Evolutionary conservation across 1,284 basidiomycete genomes (phyloP).

Genomic region (Tetrapyrgos nigripes): DNA sequence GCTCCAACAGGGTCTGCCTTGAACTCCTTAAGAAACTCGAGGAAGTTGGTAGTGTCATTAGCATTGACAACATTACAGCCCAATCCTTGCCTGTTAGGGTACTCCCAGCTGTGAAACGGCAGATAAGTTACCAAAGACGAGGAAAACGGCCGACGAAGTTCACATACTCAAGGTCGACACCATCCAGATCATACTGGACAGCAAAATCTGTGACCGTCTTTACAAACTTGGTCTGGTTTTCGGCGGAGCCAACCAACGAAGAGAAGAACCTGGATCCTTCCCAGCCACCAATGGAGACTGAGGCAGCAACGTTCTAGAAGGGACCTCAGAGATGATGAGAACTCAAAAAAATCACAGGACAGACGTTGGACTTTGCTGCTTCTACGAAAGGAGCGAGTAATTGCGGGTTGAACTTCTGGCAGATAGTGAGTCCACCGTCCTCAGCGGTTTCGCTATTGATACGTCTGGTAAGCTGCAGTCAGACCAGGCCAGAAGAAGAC

Average conservation of each 20-base stretch:
- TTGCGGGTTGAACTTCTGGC: conserved; percentile 35
- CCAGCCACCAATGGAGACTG: conserved; percentile 87
- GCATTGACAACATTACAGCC: conserved; percentile 58
- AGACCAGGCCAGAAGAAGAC: conserved; percentile 23
- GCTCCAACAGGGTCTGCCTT: conserved; percentile 52
- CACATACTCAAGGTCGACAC: conserved; percentile 78
- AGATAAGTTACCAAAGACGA: background rate
- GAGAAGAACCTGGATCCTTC: conserved; percentile 78
- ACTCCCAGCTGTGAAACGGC: conserved; percentile 64
- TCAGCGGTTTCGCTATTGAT: conserved; percentile 38
- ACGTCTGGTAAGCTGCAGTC: background rate
- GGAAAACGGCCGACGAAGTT: conserved; percentile 29
- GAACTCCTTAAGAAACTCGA: conserved; percentile 68
- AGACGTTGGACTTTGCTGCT: conserved; percentile 44
- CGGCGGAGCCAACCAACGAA: conserved; percentile 60
- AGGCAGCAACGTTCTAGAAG: conserved; percentile 64
- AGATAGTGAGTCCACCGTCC: conserved; percentile 30
- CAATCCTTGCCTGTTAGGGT: conserved; percentile 53
- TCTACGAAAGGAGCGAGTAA: conserved; percentile 46
- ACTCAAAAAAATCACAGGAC: background rate
- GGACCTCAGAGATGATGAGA: background rate
- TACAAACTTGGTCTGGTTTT: conserved; percentile 71
- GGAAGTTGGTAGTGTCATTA: conserved; percentile 61
- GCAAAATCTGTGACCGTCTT: conserved; percentile 67
- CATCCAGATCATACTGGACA: conserved; percentile 70